A percentile compares a stretch with the other conserved stretches of the same genome.
phyloP scores from a whole-genome alignment of 2,329 filamentous ascomycete genomes.

The Pseudogymnoascus sp. region DNA sequence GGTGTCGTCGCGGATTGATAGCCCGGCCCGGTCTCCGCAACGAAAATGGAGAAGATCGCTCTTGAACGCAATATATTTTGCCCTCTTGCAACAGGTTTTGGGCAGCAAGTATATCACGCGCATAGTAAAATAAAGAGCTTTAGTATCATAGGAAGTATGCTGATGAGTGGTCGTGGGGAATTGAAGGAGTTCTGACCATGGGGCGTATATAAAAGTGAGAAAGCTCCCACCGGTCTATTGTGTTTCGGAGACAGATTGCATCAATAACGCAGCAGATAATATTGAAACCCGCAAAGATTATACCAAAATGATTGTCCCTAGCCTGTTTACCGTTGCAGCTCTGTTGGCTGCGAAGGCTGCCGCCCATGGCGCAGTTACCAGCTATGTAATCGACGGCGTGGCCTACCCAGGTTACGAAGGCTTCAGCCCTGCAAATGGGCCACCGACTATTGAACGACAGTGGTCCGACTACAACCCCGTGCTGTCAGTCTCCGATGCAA shows the following conservation, averaged over 20 bases:
- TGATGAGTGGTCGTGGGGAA: not conserved
- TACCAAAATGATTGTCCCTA: slow-evolving; percentile 30
- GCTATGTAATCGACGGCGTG: slow-evolving; percentile 38
- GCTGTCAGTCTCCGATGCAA: slow-evolving; percentile 37
- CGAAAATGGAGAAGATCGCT: slow-evolving; percentile 3
- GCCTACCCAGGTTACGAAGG: slow-evolving; percentile 39
- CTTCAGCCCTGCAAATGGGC: slow-evolving; percentile 39
- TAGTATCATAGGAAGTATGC: not conserved
- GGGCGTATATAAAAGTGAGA: slow-evolving; percentile 3
- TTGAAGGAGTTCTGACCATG: not conserved
- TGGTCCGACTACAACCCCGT: slow-evolving; percentile 50
- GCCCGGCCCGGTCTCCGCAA: slow-evolving; percentile 1
- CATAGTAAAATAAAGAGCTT: not conserved
- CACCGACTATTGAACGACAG: slow-evolving; percentile 47
- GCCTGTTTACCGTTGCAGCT: slow-evolving; percentile 26
- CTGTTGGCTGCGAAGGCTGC: slow-evolving; percentile 25
- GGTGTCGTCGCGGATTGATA: slow-evolving; percentile 5
- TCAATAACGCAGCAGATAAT: not conserved
- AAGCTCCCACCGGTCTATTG: not conserved
- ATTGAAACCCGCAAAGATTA: not conserved
- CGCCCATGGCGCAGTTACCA: slow-evolving; percentile 35
- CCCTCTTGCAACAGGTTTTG: not conserved
- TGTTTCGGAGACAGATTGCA: not conserved
- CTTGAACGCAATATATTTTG: not conserved
- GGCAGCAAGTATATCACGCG: not conserved